These are phyloP conservation scores for Corynespora cassiicola DNA, from an alignment of 2,329 filamentous ascomycete genomes.

Conservation along the genomic window DNA sequence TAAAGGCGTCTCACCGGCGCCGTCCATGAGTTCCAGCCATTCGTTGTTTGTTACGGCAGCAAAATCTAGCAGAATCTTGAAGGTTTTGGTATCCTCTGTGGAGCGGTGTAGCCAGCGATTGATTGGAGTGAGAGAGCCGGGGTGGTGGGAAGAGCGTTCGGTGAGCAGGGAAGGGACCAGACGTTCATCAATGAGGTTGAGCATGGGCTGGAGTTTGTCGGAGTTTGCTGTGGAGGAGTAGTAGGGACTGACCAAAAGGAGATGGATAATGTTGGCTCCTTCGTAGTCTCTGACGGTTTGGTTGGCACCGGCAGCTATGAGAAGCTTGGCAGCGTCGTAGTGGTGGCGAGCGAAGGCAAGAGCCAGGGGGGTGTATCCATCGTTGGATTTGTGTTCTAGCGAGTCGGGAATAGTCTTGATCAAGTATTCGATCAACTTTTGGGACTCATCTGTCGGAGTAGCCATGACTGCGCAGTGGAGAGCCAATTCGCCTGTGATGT, in stretches of 20 bases:
- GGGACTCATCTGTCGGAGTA: constrained; percentile 48
- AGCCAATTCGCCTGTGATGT: constrained; percentile 62
- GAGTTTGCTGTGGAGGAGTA: constrained; percentile 38
- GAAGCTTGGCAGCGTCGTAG: constrained; percentile 61
- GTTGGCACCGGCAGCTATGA: constrained; percentile 74
- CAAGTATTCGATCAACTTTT: constrained; percentile 69
- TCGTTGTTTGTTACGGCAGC: constrained; percentile 51
- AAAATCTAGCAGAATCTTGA: constrained; percentile 39
- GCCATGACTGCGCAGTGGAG: constrained; percentile 65
- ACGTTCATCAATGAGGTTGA: constrained; percentile 64
- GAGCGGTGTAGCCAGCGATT: constrained; percentile 47
- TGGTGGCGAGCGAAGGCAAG: constrained; percentile 67
- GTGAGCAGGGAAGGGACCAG: constrained; percentile 65
- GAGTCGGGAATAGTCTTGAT: constrained; percentile 66
- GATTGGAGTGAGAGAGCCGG: constrained; percentile 68
- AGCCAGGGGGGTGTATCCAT: constrained; percentile 71
- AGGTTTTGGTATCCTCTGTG: constrained; percentile 5
- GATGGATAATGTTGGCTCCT: constrained; percentile 74
- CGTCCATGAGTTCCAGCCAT: constrained; percentile 65
- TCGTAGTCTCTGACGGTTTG: constrained; percentile 67
- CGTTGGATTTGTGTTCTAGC: constrained; percentile 65
- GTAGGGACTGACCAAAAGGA: constrained; percentile 46
- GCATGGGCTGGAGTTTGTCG: constrained; percentile 45
- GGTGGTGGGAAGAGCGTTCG: constrained; percentile 60
- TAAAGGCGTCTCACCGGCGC: constrained; percentile 69